A percentile compares a stretch with the other conserved stretches of the same genome.
These are phyloP conservation scores for Gliomastix tumulicola DNA, from an alignment of 2,329 filamentous ascomycete species.

Conservation along the genomic window DNA sequence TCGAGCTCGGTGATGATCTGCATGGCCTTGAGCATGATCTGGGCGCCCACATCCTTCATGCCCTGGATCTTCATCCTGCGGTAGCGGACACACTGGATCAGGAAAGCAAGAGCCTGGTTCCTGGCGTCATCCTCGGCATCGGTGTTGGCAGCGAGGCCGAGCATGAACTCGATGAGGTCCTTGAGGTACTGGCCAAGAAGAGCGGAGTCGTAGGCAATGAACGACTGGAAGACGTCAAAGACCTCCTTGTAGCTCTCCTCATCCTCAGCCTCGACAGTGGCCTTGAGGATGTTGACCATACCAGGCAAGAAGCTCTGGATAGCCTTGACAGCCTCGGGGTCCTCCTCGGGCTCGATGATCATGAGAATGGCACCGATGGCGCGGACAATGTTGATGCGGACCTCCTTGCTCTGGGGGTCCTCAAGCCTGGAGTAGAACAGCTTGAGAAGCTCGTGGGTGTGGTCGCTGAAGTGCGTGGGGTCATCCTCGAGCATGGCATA, in stretches of 20 bases:
- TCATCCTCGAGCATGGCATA: constrained; percentile 87
- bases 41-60: constrained; percentile 74
- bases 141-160: constrained; percentile 72
- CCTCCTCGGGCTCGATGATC: constrained; percentile 82
- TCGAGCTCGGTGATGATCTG: constrained; percentile 87
- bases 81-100: constrained; percentile 87
- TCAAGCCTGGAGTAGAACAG: constrained; percentile 83
- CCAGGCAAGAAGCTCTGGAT: constrained; percentile 77
- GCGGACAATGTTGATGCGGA: constrained; percentile 90
- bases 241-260: constrained; percentile 85
- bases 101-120: constrained; percentile 84
- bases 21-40: constrained; percentile 81
- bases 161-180: constrained; percentile 90
- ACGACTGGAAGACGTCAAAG: constrained; percentile 95
- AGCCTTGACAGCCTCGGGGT: constrained; percentile 62
- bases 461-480: constrained; percentile 75
- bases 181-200: constrained; percentile 81
- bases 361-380: constrained; percentile 83
- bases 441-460: constrained; percentile 71
- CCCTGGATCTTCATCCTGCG: constrained; percentile 93
- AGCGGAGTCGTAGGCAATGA: constrained; percentile 82
- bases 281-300: constrained; percentile 87
- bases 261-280: constrained; percentile 69
- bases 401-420: constrained; percentile 84
- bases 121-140: constrained; percentile 78